Evolutionary conservation across 1,284 basidiomycete species (phyloP), one percentile per base, ranked within the genome.

Genomic region (Ceraceosorus bombacis): DNA sequence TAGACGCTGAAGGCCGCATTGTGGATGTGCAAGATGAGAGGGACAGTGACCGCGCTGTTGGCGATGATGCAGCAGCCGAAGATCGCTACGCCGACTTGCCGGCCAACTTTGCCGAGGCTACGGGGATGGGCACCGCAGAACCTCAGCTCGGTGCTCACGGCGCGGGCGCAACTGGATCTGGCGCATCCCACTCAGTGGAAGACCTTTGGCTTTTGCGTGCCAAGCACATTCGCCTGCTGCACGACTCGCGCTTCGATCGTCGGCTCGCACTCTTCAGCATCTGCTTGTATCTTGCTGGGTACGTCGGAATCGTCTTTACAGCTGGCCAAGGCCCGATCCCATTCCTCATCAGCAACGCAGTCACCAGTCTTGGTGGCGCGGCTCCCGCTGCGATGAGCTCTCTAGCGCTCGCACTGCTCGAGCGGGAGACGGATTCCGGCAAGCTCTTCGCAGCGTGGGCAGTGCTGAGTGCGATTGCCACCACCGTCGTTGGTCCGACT

Each of bases 401-500:
- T n/a, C 65, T 77, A 1, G 71, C 73, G 1, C 61, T 77, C 17
- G 71, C 74, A 6, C 55, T 76, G 49, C 62, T 76, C 48, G 43
- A 46, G 43, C 43, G 15, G 10, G 67, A 70, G 3, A 61, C 64
- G 3, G 69, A 76, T 38, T 71, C 76, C 4, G 76, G 74, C 5
- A 72, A 73, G 53, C 62, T 77, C 38, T 76, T 77, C 48, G 74
- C 70, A 12, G 76, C 76, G 13, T 74, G 72, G 72, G 67, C 63
- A 51, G 71, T 77, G 54, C 58, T 69, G 6, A 66, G 65, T 36
- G 75, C 74, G 39, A 60, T 75, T 41, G 65, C 65, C 0, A 62
- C 66, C 15, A 70, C 69, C 17, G 65, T 77, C 2, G 50, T 77
- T 0, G 74, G 76, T 1, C 76, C 76, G 0, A 55, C 72, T 38